Conservation (phyloP, 352 stramenopile genomes). For the Pythium plurisporium region DNA sequence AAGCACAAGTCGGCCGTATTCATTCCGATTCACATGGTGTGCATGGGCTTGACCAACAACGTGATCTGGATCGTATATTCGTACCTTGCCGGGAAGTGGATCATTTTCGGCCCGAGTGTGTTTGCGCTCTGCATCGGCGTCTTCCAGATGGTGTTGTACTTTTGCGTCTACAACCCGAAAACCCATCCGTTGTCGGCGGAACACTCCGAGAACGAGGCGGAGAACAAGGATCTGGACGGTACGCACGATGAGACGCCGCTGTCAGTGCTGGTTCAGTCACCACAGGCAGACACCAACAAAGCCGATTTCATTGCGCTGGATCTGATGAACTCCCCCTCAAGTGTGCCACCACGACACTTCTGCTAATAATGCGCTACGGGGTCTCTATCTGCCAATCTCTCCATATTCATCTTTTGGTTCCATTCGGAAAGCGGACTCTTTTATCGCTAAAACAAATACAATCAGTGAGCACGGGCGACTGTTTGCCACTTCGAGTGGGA, state of each 20-base stretch:
- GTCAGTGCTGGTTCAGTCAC: background rate
- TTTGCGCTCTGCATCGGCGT: background rate
- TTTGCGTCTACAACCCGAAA: background rate
- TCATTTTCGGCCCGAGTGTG: constrained; percentile 29
- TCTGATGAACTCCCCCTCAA: too few species aligned
- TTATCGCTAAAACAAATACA: too few species aligned
- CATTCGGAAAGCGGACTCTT: too few species aligned
- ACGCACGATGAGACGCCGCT: too few species aligned
- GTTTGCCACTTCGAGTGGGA: background rate
- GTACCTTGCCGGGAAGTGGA: too few species aligned
- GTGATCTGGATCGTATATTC: constrained; percentile 39
- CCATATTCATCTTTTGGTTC: too few species aligned
- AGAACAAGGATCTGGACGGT: background rate
- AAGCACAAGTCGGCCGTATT: constrained; percentile 43
- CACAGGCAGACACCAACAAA: too few species aligned
- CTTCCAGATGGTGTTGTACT: background rate
- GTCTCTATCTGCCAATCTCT: too few species aligned
- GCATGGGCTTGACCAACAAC: constrained; percentile 24
- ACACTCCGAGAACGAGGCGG: background rate
- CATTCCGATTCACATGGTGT: constrained; percentile 53
- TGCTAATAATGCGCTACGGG: too few species aligned
- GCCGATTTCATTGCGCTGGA: too few species aligned
- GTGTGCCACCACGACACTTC: too few species aligned
- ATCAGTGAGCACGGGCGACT: background rate
- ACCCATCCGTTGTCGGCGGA: background rate